phyloP scores from a whole-genome alignment of 225 moss, liverwort and hornwort genomes.

The Pleurozium schreberi region DNA sequence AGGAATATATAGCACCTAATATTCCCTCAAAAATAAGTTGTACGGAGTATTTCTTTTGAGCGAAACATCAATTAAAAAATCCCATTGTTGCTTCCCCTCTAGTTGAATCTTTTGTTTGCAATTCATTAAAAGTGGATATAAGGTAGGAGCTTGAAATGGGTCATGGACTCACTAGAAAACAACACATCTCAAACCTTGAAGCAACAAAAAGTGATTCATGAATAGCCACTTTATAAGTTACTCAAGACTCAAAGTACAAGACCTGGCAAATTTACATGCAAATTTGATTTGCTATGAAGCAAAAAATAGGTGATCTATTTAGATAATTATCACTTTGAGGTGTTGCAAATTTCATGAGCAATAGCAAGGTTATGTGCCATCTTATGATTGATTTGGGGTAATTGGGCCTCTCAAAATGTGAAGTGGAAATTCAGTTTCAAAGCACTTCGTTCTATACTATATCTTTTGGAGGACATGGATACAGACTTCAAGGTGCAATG shows the following conservation, averaged over 20 bases:
- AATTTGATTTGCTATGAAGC: background rate
- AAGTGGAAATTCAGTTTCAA: background rate
- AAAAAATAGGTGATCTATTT: background rate
- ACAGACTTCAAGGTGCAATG: background rate
- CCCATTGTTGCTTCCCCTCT: background rate
- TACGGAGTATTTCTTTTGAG: fast-evolving
- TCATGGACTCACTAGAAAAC: background rate
- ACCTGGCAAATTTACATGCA: background rate
- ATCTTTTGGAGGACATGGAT: fast-evolving
- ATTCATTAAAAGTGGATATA: too few species aligned
- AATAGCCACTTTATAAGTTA: background rate
- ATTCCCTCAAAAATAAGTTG: background rate
- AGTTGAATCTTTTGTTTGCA: fast-evolving
- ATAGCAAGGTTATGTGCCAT: background rate
- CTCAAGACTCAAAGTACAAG: background rate
- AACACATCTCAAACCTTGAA: background rate
- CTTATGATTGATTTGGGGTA: background rate
- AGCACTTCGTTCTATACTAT: background rate
- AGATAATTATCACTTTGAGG: fast-evolving
- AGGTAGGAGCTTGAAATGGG: fast-evolving
- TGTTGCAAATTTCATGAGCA: background rate
- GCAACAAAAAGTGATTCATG: background rate
- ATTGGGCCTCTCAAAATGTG: fast-evolving
- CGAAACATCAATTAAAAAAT: background rate
- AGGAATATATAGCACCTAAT: background rate